Conservation (phyloP, 331 rosid genomes). For the Ulmus americana region DNA sequence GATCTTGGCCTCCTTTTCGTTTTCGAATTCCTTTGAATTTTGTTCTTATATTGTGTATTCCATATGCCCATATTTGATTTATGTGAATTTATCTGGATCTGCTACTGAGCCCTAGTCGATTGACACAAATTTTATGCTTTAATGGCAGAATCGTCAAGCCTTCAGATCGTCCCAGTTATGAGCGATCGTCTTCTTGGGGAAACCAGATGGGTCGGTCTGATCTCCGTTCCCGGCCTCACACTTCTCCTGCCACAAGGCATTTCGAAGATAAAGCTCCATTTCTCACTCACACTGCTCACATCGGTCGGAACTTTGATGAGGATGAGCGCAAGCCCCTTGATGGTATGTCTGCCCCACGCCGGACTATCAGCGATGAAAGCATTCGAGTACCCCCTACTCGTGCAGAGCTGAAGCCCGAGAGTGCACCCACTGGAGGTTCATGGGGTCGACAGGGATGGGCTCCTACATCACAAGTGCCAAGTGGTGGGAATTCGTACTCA, state of each 20-base stretch:
- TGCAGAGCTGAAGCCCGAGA: constrained; percentile 47
- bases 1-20: not conserved
- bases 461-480: constrained; percentile 35
- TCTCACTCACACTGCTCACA: constrained; percentile 49
- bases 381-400: constrained; percentile 36
- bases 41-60: not conserved
- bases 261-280: constrained; percentile 71
- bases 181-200: constrained; percentile 71
- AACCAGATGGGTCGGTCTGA: constrained; percentile 58
- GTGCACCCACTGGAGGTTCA: constrained; percentile 44
- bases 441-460: constrained; percentile 42
- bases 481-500: constrained; percentile 44
- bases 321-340: constrained; percentile 95
- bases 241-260: constrained; percentile 75
- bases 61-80: not conserved
- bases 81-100: constrained; percentile 23
- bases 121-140: not conserved
- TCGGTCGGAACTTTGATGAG: constrained; percentile 92
- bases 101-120: constrained; percentile 12
- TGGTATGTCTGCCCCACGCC: constrained; percentile 57
- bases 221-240: constrained; percentile 78
- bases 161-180: constrained; percentile 66
- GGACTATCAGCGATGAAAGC: constrained; percentile 71
- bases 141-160: constrained; percentile 51
- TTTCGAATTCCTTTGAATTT: constrained; percentile 4